Evolutionary conservation across 1,139 yeast species (phyloP).

Genomic region (Pichia sp.): DNA sequence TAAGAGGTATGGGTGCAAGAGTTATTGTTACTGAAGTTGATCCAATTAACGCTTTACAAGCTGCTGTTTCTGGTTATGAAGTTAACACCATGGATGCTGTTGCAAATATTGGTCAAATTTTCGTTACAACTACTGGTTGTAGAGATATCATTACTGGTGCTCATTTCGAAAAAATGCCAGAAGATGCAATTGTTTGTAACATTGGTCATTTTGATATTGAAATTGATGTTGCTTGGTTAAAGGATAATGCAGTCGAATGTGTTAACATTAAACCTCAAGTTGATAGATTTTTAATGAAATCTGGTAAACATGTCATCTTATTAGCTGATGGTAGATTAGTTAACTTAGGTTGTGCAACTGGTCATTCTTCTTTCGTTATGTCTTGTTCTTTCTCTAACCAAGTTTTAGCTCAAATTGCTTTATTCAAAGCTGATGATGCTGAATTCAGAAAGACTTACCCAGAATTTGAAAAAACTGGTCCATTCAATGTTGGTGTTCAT

Average conservation of each 20-base stretch:
- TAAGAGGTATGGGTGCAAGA: slow-evolving; percentile 99
- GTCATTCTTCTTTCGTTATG: slow-evolving; percentile 99
- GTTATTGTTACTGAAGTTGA: slow-evolving; percentile 96
- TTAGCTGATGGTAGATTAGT: slow-evolving; percentile 99
- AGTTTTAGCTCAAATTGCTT: slow-evolving; percentile 98
- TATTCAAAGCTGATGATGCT: slow-evolving; percentile 83
- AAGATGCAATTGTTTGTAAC: slow-evolving; percentile 99
- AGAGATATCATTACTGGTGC: slow-evolving; percentile 92
- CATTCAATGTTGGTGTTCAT: slow-evolving; percentile 90
- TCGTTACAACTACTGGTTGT: slow-evolving; percentile 99
- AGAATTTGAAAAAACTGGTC: slow-evolving; percentile 91
- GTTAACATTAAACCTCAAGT: slow-evolving; percentile 99
- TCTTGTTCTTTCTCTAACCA: slow-evolving; percentile 99
- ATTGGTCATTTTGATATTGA: slow-evolving; percentile 99
- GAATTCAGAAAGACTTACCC: slow-evolving; percentile 76
- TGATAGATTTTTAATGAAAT: slow-evolving; percentile 89
- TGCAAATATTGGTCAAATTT: slow-evolving; percentile 90
- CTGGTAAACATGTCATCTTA: slow-evolving; percentile 92
- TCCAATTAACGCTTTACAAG: slow-evolving; percentile 99
- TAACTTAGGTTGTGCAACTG: slow-evolving; percentile 99
- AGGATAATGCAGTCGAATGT: slow-evolving; percentile 82
- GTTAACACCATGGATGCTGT: slow-evolving; percentile 96
- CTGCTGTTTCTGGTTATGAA: slow-evolving; percentile 99
- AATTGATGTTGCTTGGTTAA: slow-evolving; percentile 98
- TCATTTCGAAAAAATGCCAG: slow-evolving; percentile 92